A percentile compares a stretch with the other conserved stretches of the same genome.
phyloP scores from a whole-genome alignment of 164 flowering plant species.

The Aristolochia californica region DNA sequence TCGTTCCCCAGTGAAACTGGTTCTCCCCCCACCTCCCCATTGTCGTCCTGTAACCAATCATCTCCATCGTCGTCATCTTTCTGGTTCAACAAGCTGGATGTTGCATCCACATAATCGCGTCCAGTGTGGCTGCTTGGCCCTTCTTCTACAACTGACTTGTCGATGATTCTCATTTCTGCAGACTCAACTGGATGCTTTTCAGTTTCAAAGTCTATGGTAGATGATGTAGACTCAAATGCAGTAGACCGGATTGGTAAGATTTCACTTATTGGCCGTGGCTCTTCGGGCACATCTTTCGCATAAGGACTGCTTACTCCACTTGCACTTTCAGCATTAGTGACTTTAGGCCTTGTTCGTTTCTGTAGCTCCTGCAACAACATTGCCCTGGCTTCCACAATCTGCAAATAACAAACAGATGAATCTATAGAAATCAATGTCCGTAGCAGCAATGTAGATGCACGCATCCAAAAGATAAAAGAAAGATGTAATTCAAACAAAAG shows the following conservation, averaged over 20 bases:
- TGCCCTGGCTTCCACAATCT: conserved; percentile 84
- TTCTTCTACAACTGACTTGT: conserved; percentile 59
- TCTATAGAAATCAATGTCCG: too few relatives aligned
- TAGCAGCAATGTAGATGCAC: too few relatives aligned
- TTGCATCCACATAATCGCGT: conserved; percentile 15
- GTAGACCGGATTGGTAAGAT: too few relatives aligned
- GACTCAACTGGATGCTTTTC: conserved; percentile 42
- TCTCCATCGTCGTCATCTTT: conserved; percentile 61
- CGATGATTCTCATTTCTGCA: conserved; percentile 38
- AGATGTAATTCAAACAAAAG: too few relatives aligned
- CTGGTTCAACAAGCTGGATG: conserved; percentile 7
- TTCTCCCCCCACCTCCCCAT: conserved; percentile 33
- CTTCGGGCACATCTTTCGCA: too few relatives aligned
- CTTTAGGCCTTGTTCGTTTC: conserved; percentile 13
- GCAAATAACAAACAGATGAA: conserved; percentile 1
- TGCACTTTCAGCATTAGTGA: conserved; percentile 20
- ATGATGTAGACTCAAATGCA: too few relatives aligned
- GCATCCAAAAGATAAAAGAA: too few relatives aligned
- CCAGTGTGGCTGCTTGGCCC: conserved; percentile 20
- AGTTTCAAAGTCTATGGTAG: conserved; percentile 22
- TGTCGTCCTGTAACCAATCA: conserved; percentile 75
- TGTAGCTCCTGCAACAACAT: conserved; percentile 40
- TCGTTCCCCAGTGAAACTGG: conserved; percentile 39
- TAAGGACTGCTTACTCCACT: too few relatives aligned
- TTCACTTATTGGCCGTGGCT: too few relatives aligned